A percentile compares a stretch with the other conserved stretches of the same genome.
These are phyloP conservation scores for Staphylotrichum longicolle DNA, from an alignment of 495 filamentous ascomycete species.

Conservation along the genomic window DNA sequence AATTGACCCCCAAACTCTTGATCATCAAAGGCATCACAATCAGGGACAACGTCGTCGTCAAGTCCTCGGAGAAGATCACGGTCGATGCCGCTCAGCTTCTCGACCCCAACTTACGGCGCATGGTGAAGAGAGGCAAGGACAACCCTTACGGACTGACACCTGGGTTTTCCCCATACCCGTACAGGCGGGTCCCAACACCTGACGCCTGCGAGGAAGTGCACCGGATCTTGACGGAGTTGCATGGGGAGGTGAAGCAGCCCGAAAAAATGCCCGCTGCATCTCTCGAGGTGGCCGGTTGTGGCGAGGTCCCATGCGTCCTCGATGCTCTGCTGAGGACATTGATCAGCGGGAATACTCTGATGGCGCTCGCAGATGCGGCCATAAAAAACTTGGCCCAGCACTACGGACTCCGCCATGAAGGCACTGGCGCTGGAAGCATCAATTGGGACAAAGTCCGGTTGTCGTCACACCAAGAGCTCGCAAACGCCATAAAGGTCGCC, in stretches of 20 bases:
- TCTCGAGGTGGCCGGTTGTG: constrained; percentile 80
- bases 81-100: constrained; percentile 21
- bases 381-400: constrained; percentile 66
- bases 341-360: constrained; percentile 72
- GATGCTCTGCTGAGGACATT: constrained; percentile 83
- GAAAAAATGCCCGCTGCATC: constrained; percentile 70
- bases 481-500: constrained; percentile 68
- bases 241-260: constrained; percentile 66
- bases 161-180: constrained; percentile 63
- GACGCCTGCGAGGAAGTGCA: constrained; percentile 76
- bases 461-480: constrained; percentile 60
- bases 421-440: constrained; percentile 64
- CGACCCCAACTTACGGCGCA: constrained; percentile 29
- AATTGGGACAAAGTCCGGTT: constrained; percentile 81
- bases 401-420: constrained; percentile 56
- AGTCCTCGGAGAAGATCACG: constrained; percentile 14
- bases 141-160: constrained; percentile 50
- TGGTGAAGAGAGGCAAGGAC: constrained; percentile 36
- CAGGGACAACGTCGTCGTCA: constrained; percentile 8
- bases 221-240: constrained; percentile 60
- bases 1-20: background rate
- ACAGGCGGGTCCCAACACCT: constrained; percentile 63
- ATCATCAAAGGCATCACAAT: constrained; percentile 22
- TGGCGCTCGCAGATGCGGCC: constrained; percentile 63
- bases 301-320: constrained; percentile 87